These are phyloP conservation scores for Periconia digitata DNA, from an alignment of 2,329 filamentous ascomycete genomes.

Conservation along the genomic window DNA sequence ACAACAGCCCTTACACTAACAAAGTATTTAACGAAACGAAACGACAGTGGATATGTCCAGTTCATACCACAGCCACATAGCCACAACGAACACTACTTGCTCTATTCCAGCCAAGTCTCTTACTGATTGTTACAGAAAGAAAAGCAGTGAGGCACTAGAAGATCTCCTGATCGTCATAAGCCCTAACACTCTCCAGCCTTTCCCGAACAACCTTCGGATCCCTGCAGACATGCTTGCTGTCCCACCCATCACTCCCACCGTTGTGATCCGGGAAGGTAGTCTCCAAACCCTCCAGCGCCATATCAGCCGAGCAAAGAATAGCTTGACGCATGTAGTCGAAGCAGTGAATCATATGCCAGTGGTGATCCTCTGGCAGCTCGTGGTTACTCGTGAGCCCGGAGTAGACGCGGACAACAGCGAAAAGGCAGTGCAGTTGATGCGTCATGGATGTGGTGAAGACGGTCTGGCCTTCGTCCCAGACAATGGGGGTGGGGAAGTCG, in stretches of 20 bases:
- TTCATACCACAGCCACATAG: too few relatives aligned
- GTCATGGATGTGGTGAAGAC: conserved; percentile 40
- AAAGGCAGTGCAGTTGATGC: conserved; percentile 38
- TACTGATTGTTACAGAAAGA: too few relatives aligned
- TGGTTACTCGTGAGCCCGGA: conserved; percentile 26
- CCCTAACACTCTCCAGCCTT: conserved; percentile 29
- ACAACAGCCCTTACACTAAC: too few relatives aligned
- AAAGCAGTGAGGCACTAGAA: too few relatives aligned
- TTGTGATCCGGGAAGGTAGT: conserved; percentile 40
- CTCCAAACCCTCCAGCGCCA: conserved; percentile 34
- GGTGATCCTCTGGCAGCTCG: conserved; percentile 34
- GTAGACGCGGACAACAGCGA: conserved; percentile 37
- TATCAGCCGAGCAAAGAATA: conserved; percentile 36
- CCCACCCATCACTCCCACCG: conserved; percentile 40
- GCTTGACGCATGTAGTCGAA: conserved; percentile 41
- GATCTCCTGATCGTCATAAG: conserved; percentile 39
- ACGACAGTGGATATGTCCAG: too few relatives aligned
- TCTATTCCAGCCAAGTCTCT: too few relatives aligned
- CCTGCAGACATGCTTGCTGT: conserved; percentile 35
- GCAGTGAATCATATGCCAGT: conserved; percentile 43
- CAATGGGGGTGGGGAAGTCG: conserved; percentile 36
- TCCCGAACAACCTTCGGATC: conserved; percentile 17
- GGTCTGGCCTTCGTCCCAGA: conserved; percentile 32
- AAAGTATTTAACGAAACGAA: too few relatives aligned
- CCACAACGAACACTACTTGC: too few relatives aligned